Evolutionary conservation across 1,139 yeast species (phyloP).

Genomic region (Pichia sp.): DNA sequence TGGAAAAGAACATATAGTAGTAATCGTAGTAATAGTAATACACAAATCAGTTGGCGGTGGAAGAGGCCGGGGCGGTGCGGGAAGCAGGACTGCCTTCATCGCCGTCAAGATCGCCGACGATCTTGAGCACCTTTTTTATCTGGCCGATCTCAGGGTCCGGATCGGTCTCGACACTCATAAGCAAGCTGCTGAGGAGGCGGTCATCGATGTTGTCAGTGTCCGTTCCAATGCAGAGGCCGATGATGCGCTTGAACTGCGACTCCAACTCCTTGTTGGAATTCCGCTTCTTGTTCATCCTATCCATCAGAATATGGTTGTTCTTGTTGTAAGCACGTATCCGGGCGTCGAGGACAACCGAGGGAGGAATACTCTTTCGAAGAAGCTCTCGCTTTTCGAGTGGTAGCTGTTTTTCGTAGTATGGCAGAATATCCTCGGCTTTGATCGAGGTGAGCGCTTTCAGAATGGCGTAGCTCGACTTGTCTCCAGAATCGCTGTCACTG

Average conservation of each 20-base stretch:
- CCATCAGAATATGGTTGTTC: slow-evolving; percentile 54
- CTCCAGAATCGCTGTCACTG: background rate
- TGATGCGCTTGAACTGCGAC: slow-evolving; percentile 80
- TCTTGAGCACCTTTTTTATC: slow-evolving; percentile 31
- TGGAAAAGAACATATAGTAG: background rate
- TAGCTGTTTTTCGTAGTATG: slow-evolving; percentile 28
- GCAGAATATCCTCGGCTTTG: slow-evolving; percentile 22
- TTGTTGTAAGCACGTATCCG: slow-evolving; percentile 74
- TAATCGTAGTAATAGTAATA: background rate
- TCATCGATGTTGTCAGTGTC: slow-evolving; percentile 70
- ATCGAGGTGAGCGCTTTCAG: slow-evolving; percentile 19
- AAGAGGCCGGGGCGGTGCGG: background rate
- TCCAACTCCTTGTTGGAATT: slow-evolving; percentile 61
- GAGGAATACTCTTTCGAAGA: slow-evolving; percentile 44
- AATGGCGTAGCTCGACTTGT: background rate
- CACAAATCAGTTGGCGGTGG: background rate
- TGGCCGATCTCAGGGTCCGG: slow-evolving; percentile 43
- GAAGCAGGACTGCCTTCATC: slow-evolving; percentile 13
- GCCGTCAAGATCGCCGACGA: slow-evolving; percentile 50
- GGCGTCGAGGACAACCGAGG: slow-evolving; percentile 62
- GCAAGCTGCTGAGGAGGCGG: slow-evolving; percentile 72
- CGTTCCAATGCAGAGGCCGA: slow-evolving; percentile 86
- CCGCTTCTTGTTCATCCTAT: slow-evolving; percentile 36
- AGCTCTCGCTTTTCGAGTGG: slow-evolving; percentile 2
- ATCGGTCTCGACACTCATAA: slow-evolving; percentile 90